phyloP scores from a whole-genome alignment of 1,284 basidiomycete genomes.

The Ceratobasidium sp. region DNA sequence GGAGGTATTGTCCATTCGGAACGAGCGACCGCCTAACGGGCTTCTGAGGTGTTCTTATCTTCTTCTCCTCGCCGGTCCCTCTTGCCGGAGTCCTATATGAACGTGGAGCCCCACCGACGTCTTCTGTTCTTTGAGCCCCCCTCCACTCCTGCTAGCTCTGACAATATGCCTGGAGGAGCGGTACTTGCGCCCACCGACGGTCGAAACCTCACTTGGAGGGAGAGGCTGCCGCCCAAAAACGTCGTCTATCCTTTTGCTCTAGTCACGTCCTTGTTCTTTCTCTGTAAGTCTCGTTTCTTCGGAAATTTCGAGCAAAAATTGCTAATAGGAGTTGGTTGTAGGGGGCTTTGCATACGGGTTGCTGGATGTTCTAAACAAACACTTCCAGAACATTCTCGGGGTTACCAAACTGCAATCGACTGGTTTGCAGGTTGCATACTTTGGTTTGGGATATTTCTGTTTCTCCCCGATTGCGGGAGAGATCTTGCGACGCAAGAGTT shows the following conservation, averaged over 20 bases:
- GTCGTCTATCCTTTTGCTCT: constrained; percentile 68
- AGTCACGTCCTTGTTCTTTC: constrained; percentile 83
- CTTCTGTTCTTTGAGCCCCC: constrained; percentile 7
- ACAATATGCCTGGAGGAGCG: constrained; percentile 45
- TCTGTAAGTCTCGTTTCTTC: constrained; percentile 63
- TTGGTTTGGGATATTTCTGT: constrained; percentile 74
- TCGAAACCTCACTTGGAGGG: constrained; percentile 27
- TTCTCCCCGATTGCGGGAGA: constrained; percentile 68
- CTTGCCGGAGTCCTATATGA: constrained; percentile 38
- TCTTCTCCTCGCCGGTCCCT: constrained; percentile 3
- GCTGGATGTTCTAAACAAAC: constrained; percentile 85
- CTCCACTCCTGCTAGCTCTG: constrained; percentile 4
- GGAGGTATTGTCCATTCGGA: constrained; percentile 26
- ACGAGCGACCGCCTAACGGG: not conserved
- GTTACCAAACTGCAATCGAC: constrained; percentile 84
- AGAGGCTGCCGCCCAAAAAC: constrained; percentile 30
- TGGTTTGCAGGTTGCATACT: constrained; percentile 86
- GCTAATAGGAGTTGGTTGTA: constrained; percentile 48
- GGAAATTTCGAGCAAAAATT: not conserved
- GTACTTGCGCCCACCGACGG: constrained; percentile 34
- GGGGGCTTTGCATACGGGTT: constrained; percentile 83
- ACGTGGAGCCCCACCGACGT: constrained; percentile 33
- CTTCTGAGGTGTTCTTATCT: constrained; percentile 21
- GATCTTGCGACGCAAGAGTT: constrained; percentile 61
- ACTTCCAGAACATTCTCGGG: constrained; percentile 77